Evolutionary conservation across 2,329 filamentous ascomycete genomes (phyloP), one percentile per base, ranked within the genome.

Genomic region (Botryotinia narcissicola): DNA sequence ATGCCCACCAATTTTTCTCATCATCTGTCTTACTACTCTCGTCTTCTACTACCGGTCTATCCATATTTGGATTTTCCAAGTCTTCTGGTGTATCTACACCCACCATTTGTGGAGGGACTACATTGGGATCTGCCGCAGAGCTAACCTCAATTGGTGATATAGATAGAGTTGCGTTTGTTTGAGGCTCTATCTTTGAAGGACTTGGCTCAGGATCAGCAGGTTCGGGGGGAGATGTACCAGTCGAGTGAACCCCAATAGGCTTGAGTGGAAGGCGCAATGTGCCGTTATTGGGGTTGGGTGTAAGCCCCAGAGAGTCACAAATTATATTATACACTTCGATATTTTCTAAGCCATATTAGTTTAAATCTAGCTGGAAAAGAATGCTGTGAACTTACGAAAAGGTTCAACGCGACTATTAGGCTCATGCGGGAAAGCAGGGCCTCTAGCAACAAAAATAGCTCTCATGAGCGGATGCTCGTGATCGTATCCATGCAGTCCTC

Each of bases 401-500:
- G 87, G 85, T 46, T 93, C 89, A 46, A 98, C 83, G 76, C 90
- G 88, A 81, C 93, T 97, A 78, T 96, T 95, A 0, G 93, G 90
- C 57, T 88, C 84, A 78, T 98, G 95, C 0, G 94, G 93, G 80
- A 99, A 99, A 0, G 95, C 95, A 6, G 96, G 96, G 0, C 96
- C 96, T 57, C 93, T 87, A 1, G 96, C 96, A 67, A 98, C 87
- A 79, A 99, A 99, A 61, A 99, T 97, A 0, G 96, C 95, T 57
- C 96, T 87, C 96, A 99, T 99, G 62, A 99, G 85, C 0, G 95
- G 95, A 81, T 99, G 92, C 79, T 97, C 91, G 79, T 97, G 92
- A 81, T 99, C 96, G 80, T 98, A 99, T 2, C 96, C 96, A 80
- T 99, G 96, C 3, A 99, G 84, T 3, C 96, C 96, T 42, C 88